A percentile compares a stretch with the other conserved stretches of the same genome.
Evolutionary conservation across 2,329 filamentous ascomycete species (phyloP).

Genomic region (Aspergillus sp.): DNA sequence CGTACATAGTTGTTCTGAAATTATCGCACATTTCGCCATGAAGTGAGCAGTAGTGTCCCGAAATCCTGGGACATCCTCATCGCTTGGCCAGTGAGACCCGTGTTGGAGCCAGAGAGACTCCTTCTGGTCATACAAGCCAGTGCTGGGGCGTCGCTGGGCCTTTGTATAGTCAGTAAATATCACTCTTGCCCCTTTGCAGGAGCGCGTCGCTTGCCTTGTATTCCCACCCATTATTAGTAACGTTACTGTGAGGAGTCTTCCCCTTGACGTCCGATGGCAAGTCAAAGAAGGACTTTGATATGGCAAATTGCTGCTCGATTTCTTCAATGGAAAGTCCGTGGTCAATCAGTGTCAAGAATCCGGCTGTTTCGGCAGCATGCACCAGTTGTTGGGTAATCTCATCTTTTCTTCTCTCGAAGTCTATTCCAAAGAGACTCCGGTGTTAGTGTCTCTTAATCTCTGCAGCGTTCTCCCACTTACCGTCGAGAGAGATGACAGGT

Average conservation of each 20-base stretch:
- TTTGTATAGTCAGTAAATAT: neutral
- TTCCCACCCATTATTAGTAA: conserved; percentile 11
- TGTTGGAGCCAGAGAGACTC: conserved; percentile 11
- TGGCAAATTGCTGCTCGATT: conserved; percentile 5
- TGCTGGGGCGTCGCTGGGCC: conserved; percentile 9
- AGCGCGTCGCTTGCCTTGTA: neutral
- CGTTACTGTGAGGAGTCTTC: neutral
- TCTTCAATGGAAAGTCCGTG: conserved; percentile 7
- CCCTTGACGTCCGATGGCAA: conserved; percentile 1
- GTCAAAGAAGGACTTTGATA: conserved; percentile 9
- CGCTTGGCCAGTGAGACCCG: conserved; percentile 4
- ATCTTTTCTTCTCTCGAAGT: conserved; percentile 3
- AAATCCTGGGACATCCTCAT: conserved; percentile 3
- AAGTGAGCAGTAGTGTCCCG: neutral
- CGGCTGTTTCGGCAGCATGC: conserved; percentile 3
- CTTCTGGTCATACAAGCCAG: conserved; percentile 4
- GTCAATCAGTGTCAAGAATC: conserved; percentile 7
- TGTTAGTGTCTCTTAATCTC: neutral
- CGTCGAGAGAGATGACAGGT: neutral
- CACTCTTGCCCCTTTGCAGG: no score
- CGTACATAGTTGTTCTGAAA: conserved; percentile 5
- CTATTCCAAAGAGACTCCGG: neutral
- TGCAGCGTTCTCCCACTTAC: neutral
- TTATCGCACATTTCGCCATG: neutral
- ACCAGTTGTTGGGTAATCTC: conserved; percentile 6